phyloP scores from a whole-genome alignment of 495 filamentous ascomycete genomes.

The Aeminium ludgeri region DNA sequence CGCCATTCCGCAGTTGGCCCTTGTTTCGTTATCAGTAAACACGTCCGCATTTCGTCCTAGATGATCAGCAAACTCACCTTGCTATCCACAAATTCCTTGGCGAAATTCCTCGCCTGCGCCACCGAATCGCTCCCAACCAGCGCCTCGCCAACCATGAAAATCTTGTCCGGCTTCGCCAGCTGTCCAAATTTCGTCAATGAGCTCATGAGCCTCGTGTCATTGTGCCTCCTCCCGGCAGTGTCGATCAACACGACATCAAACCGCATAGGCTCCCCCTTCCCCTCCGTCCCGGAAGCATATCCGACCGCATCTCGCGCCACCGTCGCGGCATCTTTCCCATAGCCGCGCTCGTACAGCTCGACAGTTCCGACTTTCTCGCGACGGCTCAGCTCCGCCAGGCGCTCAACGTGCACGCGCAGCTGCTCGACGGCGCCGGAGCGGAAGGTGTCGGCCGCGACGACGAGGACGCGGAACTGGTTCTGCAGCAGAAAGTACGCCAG shows the following conservation, averaged over 20 bases:
- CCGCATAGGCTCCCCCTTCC: constrained; percentile 3
- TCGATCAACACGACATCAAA: constrained; percentile 95
- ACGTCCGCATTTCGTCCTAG: not conserved
- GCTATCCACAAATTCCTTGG: constrained; percentile 54
- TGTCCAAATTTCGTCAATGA: constrained; percentile 93
- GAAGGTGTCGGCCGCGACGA: constrained; percentile 94
- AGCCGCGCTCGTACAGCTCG: constrained; percentile 89
- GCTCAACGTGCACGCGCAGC: constrained; percentile 80
- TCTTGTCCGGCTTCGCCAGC: constrained; percentile 89
- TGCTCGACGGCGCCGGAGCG: constrained; percentile 95
- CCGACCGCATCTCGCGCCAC: constrained; percentile 86
- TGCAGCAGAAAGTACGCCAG: constrained; percentile 95
- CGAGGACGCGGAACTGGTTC: constrained; percentile 88
- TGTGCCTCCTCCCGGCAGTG: constrained; percentile 86
- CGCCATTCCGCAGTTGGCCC: constrained; percentile 27
- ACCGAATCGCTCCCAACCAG: constrained; percentile 90
- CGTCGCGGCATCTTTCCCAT: constrained; percentile 90
- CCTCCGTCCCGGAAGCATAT: constrained; percentile 31
- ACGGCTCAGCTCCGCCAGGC: constrained; percentile 66
- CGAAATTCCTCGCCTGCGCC: constrained; percentile 89
- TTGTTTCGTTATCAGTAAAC: constrained; percentile 2
- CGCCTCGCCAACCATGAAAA: constrained; percentile 97
- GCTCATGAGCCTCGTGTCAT: constrained; percentile 88
- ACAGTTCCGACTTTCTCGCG: constrained; percentile 73
- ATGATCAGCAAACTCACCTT: constrained; percentile 6